A percentile compares a stretch with the other conserved stretches of the same genome.
Conservation (phyloP, 2,329 filamentous ascomycete genomes). For the Phoma sp. region DNA sequence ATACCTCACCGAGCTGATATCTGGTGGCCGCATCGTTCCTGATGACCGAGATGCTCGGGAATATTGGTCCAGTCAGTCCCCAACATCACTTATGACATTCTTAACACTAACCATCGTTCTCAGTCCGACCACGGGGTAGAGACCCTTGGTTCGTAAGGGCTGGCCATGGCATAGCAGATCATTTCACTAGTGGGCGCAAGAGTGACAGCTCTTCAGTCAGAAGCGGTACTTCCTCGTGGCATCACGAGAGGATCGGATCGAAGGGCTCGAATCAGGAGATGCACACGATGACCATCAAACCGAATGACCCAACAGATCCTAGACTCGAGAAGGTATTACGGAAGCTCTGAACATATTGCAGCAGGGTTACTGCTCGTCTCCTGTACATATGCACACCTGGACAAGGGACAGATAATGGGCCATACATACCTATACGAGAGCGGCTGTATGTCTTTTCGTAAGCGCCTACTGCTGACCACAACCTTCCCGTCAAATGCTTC, state of each 20-base stretch:
- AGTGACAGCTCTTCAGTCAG: slow-evolving; percentile 32
- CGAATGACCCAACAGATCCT: slow-evolving; percentile 34
- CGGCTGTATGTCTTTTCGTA: not conserved
- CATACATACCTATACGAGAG: not conserved
- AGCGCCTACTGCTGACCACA: not conserved
- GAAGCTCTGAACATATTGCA: slow-evolving; percentile 1
- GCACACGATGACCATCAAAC: slow-evolving; percentile 32
- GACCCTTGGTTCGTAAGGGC: slow-evolving; percentile 45
- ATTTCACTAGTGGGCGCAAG: slow-evolving; percentile 23
- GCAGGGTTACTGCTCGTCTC: not conserved
- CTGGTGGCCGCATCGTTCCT: slow-evolving; percentile 73
- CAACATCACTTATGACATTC: not conserved
- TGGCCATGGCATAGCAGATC: slow-evolving; percentile 30
- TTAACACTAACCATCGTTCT: slow-evolving; percentile 20
- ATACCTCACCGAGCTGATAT: slow-evolving; percentile 70
- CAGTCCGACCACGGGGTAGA: slow-evolving; percentile 42
- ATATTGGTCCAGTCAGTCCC: slow-evolving; percentile 73
- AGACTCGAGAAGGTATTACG: slow-evolving; percentile 38
- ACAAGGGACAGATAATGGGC: not conserved
- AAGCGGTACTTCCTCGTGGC: slow-evolving; percentile 32
- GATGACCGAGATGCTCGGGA: slow-evolving; percentile 78
- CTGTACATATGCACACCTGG: slow-evolving; percentile 1
- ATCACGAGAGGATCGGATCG: slow-evolving; percentile 34
- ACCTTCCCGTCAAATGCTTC: not conserved
- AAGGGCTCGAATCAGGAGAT: slow-evolving; percentile 39